phyloP scores from a whole-genome alignment of 2,329 filamentous ascomycete species.

The Raffaelea deltoideospora region DNA sequence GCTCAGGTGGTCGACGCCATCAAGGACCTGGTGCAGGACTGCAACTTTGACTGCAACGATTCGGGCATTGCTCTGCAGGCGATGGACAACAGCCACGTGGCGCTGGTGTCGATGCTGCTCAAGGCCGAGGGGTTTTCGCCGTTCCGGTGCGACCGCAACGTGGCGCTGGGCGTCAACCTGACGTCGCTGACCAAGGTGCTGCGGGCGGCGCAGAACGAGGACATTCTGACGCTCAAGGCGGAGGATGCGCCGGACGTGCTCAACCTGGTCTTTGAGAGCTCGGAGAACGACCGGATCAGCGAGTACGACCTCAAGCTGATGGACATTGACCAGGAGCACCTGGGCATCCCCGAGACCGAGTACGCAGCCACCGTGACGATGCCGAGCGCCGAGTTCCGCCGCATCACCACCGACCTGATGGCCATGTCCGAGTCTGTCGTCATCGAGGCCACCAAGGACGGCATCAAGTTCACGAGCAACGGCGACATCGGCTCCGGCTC shows the following conservation, averaged over 20 bases:
- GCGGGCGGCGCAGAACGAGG: constrained; percentile 83
- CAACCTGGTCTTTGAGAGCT: constrained; percentile 90
- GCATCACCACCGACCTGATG: constrained; percentile 84
- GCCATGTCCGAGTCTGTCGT: constrained; percentile 91
- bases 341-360: constrained; percentile 98
- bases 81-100: constrained; percentile 99
- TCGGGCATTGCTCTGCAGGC: constrained; percentile 94
- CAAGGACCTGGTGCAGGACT: constrained; percentile 98
- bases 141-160: constrained; percentile 97
- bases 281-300: constrained; percentile 75
- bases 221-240: constrained; percentile 91
- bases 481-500: constrained; percentile 95
- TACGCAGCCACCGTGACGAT: constrained; percentile 84
- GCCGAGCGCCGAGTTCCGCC: constrained; percentile 80
- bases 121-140: constrained; percentile 88
- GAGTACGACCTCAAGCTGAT: constrained; percentile 99
- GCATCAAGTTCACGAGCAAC: constrained; percentile 83
- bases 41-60: constrained; percentile 99
- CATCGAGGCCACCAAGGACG: constrained; percentile 94
- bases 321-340: constrained; percentile 99
- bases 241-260: constrained; percentile 93
- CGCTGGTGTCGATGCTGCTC: constrained; percentile 96
- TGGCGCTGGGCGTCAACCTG: constrained; percentile 94
- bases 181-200: constrained; percentile 94
- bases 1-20: constrained; percentile 94